Evolutionary conservation across 768 basidiomycete genomes (phyloP).

Genomic region (Boletus eberwhitei): DNA sequence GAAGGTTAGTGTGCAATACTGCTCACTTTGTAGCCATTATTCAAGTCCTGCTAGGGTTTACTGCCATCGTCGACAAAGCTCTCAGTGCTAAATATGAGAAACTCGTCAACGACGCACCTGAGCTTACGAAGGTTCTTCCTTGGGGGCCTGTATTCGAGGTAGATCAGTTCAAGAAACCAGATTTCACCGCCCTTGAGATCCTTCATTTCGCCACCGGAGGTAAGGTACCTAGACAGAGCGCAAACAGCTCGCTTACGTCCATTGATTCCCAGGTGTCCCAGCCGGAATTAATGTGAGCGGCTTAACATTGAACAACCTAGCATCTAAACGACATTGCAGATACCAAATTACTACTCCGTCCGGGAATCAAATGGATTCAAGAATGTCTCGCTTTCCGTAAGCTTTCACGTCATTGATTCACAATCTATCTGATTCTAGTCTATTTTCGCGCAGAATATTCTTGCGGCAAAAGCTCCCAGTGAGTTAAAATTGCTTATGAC

Average conservation of each 20-base stretch:
- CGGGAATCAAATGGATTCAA: slow-evolving; percentile 83
- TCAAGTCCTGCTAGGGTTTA: slow-evolving; percentile 56
- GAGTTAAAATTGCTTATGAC: slow-evolving; percentile 16
- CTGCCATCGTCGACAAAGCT: slow-evolving; percentile 83
- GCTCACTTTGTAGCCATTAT: not conserved
- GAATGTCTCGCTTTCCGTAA: slow-evolving; percentile 79
- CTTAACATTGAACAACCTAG: not conserved
- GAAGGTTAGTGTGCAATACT: slow-evolving; percentile 51
- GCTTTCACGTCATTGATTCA: slow-evolving; percentile 20
- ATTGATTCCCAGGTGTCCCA: slow-evolving; percentile 58
- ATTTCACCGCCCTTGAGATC: slow-evolving; percentile 83
- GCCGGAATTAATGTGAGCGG: slow-evolving; percentile 74
- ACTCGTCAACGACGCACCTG: slow-evolving; percentile 72
- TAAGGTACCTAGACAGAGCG: slow-evolving; percentile 25
- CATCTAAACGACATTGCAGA: slow-evolving; percentile 37
- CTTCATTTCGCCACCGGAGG: slow-evolving; percentile 82
- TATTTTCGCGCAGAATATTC: slow-evolving; percentile 57
- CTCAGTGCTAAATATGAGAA: slow-evolving; percentile 78
- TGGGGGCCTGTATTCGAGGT: slow-evolving; percentile 73
- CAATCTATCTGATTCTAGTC: not conserved
- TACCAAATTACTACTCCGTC: slow-evolving; percentile 84
- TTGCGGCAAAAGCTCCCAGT: slow-evolving; percentile 86
- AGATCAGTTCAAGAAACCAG: slow-evolving; percentile 80
- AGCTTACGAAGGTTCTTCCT: slow-evolving; percentile 75
- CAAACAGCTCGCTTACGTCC: not conserved